Conservation (phyloP, 805 yeast genomes). For the Teunomyces funiuensis region DNA sequence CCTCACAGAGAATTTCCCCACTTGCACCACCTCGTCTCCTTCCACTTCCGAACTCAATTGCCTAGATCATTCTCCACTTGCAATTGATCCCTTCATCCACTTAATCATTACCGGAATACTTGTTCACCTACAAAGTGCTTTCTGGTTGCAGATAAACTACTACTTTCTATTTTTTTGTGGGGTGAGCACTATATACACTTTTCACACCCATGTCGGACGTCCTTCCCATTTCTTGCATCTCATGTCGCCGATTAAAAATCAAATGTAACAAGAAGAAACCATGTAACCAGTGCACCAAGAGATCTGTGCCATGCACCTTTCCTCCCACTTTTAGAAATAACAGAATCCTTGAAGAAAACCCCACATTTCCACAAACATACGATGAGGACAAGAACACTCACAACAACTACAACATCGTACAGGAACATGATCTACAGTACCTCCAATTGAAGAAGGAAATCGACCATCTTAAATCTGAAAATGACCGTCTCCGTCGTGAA, state of each 20-base stretch:
- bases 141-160: too few relatives aligned
- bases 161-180: not conserved
- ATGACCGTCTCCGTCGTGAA: conserved; percentile 17
- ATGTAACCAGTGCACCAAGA: conserved; percentile 41
- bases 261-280: conserved; percentile 37
- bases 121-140: too few relatives aligned
- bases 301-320: conserved; percentile 42
- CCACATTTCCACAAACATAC: not conserved
- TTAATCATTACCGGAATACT: not conserved
- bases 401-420: not conserved
- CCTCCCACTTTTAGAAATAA: conserved; percentile 50
- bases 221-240: conserved; percentile 36
- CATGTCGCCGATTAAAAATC: conserved; percentile 36
- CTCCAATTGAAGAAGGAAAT: conserved; percentile 15
- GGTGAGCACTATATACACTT: not conserved
- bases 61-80: too few relatives aligned
- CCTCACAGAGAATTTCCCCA: too few relatives aligned
- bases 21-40: too few relatives aligned
- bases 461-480: conserved; percentile 20
- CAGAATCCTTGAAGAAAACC: conserved; percentile 21
- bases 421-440: not conserved
- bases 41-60: too few relatives aligned
- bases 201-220: conserved; percentile 19
- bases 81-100: not conserved
- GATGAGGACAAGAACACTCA: not conserved